Base-by-base conservation (phyloP, 176 grass and related monocot species). In the Aegilops sharonensis region DNA sequence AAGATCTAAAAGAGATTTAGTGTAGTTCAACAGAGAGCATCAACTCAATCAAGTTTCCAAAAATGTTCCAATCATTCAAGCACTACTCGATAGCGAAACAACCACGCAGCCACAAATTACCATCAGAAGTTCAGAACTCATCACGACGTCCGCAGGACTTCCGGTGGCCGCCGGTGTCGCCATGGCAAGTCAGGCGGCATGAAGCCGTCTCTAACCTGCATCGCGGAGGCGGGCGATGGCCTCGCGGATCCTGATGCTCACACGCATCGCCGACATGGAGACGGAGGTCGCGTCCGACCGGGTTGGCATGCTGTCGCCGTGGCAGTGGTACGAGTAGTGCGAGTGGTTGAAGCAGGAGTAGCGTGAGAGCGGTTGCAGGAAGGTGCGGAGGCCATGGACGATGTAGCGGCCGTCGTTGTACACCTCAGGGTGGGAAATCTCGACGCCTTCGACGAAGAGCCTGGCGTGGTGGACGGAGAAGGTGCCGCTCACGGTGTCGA, bases 341-440 rank as follows among this genome's bases (percentile, higher is more conserved):
- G 23, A 20, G 23, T n/a, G 72, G 23, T 86, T 66, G 64, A 63
- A 70, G 82, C 91, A 95, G 57, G 94, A 93, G 67, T 74, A 25
- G 68, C 11, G 91, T 39, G 94, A 93, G 42, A 93, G 89, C 6
- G 89, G 91, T 20, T 79, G 67, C 31, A 93, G 20, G 81, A 93
- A 84, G 25, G 87, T 79, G 72, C 62, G 81, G 50, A 93, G 83
- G 50, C 94, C 94, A 81, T 95, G 94, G 37, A 95, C 67, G 39
- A 93, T 78, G 87, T 93, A 92, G 75, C 84, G 91, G 18, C 89
- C 89, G 74, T 95, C 88, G 85, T 93, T 91, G 91, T 93, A 90
- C 24, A 93, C 84, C 85, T 95, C 94, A 0, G 91, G 94, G 65
- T 84, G 78, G 25, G 94, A 83, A 56, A 93, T 57, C 87, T 91